Base-by-base conservation (phyloP, 129 eudicot species). In the Flaveria linearis region DNA sequence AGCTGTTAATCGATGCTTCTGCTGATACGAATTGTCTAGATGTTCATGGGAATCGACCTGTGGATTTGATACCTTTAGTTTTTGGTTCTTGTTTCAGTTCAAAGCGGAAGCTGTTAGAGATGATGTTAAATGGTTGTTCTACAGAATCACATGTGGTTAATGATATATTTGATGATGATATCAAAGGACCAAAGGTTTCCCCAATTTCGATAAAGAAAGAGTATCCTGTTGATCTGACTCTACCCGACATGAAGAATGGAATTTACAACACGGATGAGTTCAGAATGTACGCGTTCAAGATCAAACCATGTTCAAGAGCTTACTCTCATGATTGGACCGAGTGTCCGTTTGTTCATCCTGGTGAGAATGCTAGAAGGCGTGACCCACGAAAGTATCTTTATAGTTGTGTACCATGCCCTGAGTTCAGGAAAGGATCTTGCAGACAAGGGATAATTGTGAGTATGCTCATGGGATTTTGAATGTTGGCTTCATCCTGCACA, bases 401-500 rank as follows among this genome's bases (percentile, higher is more conserved):
- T 53, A 91, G 89, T 26, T 88, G 95, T 78, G 96, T 91, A 2
- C 97, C 97, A 4, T 91, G 97, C 67, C 97, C 97, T 0, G 97
- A 91, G 70, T 91, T 91, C 55, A 79, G 90, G 0, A 91, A 88
- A 79, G 95, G 95, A 11, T 20, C 90, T 41, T 91, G 97, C 68
- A 72, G 80, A 28, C 86, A 86, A n/a, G 97, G 14, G 97, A 91
- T 78, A 72, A 77, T 56, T 91, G 97, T 72, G 97, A 91, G 68
- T 91, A 91, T 49, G 95, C 97, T 8, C 97, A 91, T 62, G 97
- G 97, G 41, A 89, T 91, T 43, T 91, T 18, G 97, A 91, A 86
- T 91, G 92, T 75, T 91, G 97, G 97, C 90, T 91, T 57, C 97
- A 91, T 80, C 97, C 97, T 15, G 97, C 95, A 3, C 96, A 91